Conservation (phyloP, 768 basidiomycete genomes). For the Naganishia vishniacii region DNA sequence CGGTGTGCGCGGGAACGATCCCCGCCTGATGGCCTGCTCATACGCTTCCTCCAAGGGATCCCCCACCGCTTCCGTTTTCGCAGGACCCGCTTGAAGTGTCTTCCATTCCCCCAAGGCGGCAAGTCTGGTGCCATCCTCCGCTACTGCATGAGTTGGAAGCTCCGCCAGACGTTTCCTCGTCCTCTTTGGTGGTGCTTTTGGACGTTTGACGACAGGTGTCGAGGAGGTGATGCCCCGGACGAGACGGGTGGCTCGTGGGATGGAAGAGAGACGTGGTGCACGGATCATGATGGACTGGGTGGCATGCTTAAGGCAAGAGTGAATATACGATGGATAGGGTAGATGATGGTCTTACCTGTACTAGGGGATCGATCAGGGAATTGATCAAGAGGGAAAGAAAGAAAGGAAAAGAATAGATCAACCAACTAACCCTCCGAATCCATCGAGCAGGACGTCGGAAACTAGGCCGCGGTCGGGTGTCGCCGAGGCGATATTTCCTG, state of each 20-base stretch:
- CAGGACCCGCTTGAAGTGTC: too few species aligned
- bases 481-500: too few species aligned
- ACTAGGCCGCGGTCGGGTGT: too few species aligned
- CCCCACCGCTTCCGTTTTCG: too few species aligned
- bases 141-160: neutral
- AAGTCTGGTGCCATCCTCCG: neutral
- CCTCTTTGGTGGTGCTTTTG: neutral
- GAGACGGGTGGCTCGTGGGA: neutral
- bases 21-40: conserved; percentile 13
- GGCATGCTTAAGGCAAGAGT: neutral
- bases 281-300: neutral
- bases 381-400: too few species aligned
- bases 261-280: neutral
- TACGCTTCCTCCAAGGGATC: neutral
- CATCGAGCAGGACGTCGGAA: too few species aligned
- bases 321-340: neutral
- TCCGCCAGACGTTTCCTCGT: neutral
- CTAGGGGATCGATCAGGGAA: too few species aligned
- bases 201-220: neutral
- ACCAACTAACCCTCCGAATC: too few species aligned
- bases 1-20: conserved; percentile 48
- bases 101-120: too few species aligned
- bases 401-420: too few species aligned
- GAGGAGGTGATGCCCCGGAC: neutral
- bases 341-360: neutral